Percentiles rank a stretch among this genome's conserved stretches.
phyloP scores from a whole-genome alignment of 2,329 filamentous ascomycete genomes.

The Leptographium wingfieldii region DNA sequence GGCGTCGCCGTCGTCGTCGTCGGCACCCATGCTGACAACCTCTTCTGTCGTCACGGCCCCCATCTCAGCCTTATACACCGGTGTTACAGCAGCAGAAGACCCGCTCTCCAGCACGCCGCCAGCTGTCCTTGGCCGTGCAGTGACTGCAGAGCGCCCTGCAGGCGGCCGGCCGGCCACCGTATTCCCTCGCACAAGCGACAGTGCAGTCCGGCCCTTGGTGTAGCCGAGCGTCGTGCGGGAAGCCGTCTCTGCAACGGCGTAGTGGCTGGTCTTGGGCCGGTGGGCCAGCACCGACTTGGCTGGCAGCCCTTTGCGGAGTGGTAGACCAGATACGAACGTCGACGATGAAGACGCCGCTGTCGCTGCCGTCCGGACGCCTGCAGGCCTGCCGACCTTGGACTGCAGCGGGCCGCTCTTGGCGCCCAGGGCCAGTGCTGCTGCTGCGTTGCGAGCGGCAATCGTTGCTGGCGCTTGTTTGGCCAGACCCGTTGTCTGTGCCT shows the following conservation, averaged over 20 bases:
- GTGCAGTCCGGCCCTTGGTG: conserved; percentile 56
- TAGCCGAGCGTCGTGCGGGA: conserved; percentile 80
- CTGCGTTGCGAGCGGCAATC: conserved; percentile 41
- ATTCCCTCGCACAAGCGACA: conserved; percentile 28
- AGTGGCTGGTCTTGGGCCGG: conserved; percentile 4
- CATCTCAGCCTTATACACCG: not conserved
- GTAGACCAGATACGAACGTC: conserved; percentile 5
- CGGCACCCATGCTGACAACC: not conserved
- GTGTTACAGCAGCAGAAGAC: not conserved
- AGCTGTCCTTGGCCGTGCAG: not conserved
- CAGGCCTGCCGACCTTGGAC: conserved; percentile 7
- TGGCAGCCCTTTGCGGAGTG: conserved; percentile 5
- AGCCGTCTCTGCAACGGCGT: conserved; percentile 41
- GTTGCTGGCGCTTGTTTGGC: conserved; percentile 28
- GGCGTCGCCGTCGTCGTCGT: conserved; percentile 13
- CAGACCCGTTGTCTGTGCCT: not conserved
- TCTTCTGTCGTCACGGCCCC: not conserved
- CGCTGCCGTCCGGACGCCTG: conserved; percentile 11
- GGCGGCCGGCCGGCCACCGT: conserved; percentile 20
- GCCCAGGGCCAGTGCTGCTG: conserved; percentile 35
- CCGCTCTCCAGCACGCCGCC: not conserved
- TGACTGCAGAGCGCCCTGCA: not conserved
- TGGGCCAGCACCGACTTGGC: conserved; percentile 3
- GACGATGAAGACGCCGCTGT: conserved; percentile 2
- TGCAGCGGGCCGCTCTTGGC: conserved; percentile 11